phyloP scores from a whole-genome alignment of 345 rosid genomes.

The Physaria fendleri region DNA sequence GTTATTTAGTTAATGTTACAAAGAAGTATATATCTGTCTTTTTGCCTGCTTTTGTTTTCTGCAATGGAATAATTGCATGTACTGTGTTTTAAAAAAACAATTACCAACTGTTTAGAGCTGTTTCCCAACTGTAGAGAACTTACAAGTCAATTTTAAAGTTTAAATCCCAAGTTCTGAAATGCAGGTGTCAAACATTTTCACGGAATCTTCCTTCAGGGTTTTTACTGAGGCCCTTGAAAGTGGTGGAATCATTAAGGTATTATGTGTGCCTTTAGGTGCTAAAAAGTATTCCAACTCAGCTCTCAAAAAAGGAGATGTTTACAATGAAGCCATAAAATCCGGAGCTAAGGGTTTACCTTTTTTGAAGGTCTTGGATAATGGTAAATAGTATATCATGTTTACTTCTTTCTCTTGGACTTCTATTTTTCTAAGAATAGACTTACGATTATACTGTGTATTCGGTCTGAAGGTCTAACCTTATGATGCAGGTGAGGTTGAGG shows the following conservation, averaged over 20 bases:
- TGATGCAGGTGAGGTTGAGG: slow-evolving; percentile 53
- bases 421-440: background rate
- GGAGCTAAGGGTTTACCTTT: slow-evolving; percentile 97
- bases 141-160: background rate
- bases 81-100: background rate
- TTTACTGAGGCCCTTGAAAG: slow-evolving; percentile 60
- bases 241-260: slow-evolving; percentile 69
- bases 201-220: slow-evolving; percentile 66
- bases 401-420: background rate
- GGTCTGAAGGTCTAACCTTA: slow-evolving; percentile 1
- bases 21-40: background rate
- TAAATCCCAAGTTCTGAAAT: slow-evolving; percentile 15
- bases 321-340: slow-evolving; percentile 76
- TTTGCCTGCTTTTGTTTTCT: slow-evolving; percentile 4
- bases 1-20: background rate
- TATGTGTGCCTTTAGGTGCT: slow-evolving; percentile 77
- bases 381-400: slow-evolving; percentile 35
- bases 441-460: background rate
- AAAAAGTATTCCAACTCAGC: slow-evolving; percentile 72
- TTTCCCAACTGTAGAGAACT: background rate
- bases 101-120: background rate
- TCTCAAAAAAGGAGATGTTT: slow-evolving; percentile 90
- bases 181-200: slow-evolving; percentile 82
- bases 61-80: background rate
- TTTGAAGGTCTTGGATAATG: slow-evolving; percentile 81